Evolutionary conservation across 192 early-diverging fungal species (phyloP), one percentile per base, ranked within the genome.

Genomic region (Podila verticillata): DNA sequence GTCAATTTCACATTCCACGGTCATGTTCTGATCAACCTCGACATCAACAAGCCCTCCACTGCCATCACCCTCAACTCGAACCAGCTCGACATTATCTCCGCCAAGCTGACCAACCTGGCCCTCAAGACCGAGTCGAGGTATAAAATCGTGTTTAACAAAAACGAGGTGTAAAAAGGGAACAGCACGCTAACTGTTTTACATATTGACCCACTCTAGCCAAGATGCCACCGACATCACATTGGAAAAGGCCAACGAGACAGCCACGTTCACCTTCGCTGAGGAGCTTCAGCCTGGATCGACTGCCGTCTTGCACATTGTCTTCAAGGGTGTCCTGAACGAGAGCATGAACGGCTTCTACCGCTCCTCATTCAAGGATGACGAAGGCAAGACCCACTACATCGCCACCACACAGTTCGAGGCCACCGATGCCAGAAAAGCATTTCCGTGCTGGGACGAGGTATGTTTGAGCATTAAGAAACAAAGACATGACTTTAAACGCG

Each of bases 361-460:
- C 56, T 91, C 90, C 61, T 86, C 87, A 31, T 98, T 75, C 68
- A 71, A 75, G 44, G 84, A 87, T 31, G 59, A 81, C 7, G 61
- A 72, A 5, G 83, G 79, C 39, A 83, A 80, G 61, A 63, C 73
- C 39, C 91, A 89, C 77, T 89, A 93, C 81, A 87, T 99, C 73
- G 96, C 94, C 10, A 93, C 93, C 9, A 98, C 98, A 8, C 97
- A 99, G 82, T 99, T 98, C 72, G 95, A 98, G 87, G 88, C 96
- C 12, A 96, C 95, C 24, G 92, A 96, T 77, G 93, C 93, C 31
- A 92, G 97, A 65, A 90, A 94, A 35, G 92, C 93, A 19, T 94
- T 99, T 83, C 98, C 98, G n/a, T 98, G 93, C 82, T 98, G 92
- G 91, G 97, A 99, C 84, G 98, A 98, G 81, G 85, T 86, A 86